These are phyloP conservation scores for Xylariaceae sp. DNA, from an alignment of 2,329 filamentous ascomycete species.

Conservation along the genomic window DNA sequence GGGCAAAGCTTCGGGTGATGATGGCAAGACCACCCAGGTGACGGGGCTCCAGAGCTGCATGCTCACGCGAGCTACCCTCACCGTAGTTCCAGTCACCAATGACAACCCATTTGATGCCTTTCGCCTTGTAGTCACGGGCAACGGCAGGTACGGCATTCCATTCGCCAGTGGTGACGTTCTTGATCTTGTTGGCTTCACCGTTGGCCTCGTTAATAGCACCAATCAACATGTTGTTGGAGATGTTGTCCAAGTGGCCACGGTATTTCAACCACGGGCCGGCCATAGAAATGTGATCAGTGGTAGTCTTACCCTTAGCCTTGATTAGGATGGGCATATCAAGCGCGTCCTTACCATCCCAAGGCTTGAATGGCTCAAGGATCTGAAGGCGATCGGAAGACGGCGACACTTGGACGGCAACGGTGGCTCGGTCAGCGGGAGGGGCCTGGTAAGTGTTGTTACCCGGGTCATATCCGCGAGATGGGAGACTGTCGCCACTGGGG, in stretches of 20 bases:
- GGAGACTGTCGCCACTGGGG: constrained; percentile 78
- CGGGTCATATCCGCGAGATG: constrained; percentile 77
- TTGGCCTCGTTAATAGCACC: constrained; percentile 95
- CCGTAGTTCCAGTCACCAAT: constrained; percentile 99
- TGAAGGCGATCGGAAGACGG: constrained; percentile 92
- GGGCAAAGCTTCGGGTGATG: constrained; percentile 91
- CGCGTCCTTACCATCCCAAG: constrained; percentile 92
- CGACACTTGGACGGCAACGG: constrained; percentile 75
- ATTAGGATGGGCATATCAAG: constrained; percentile 83
- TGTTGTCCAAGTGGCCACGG: constrained; percentile 98
- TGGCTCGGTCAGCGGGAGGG: constrained; percentile 72
- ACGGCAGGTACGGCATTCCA: constrained; percentile 87
- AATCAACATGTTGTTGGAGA: constrained; percentile 99
- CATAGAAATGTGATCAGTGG: constrained; percentile 96
- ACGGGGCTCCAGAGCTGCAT: constrained; percentile 94
- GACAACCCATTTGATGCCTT: constrained; percentile 94
- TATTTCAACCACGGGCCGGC: constrained; percentile 97
- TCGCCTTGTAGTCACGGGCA: constrained; percentile 97
- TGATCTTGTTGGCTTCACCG: constrained; percentile 94
- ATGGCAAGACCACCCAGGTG: constrained; percentile 96
- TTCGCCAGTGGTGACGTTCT: constrained; percentile 80
- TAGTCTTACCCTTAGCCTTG: constrained; percentile 95
- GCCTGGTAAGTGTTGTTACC: constrained; percentile 95
- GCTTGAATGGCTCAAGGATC: constrained; percentile 75
- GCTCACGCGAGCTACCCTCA: constrained; percentile 95